phyloP scores from a whole-genome alignment of 345 rosid species.

The Iberis pinnata region DNA sequence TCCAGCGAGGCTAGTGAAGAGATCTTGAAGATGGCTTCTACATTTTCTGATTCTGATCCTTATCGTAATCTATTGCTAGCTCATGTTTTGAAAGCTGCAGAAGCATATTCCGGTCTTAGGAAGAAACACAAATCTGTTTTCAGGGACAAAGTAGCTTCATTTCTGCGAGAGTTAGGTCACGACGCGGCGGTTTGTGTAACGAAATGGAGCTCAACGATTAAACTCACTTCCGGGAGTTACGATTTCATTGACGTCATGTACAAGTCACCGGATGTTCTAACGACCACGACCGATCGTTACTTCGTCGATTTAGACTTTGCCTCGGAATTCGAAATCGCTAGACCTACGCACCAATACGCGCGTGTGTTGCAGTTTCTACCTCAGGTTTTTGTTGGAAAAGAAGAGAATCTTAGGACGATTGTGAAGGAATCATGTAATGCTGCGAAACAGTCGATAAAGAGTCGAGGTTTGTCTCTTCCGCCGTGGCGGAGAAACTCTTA shows the following conservation, averaged over 20 bases:
- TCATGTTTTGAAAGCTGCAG: constrained; percentile 44
- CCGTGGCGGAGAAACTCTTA: constrained; percentile 88
- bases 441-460: constrained; percentile 55
- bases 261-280: constrained; percentile 6
- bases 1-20: constrained; percentile 30
- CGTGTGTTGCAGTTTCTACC: constrained; percentile 44
- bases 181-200: constrained; percentile 80
- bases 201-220: constrained; percentile 55
- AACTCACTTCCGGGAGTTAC: constrained; percentile 53
- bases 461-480: constrained; percentile 52
- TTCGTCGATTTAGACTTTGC: constrained; percentile 69
- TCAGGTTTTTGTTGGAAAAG: constrained; percentile 47
- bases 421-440: constrained; percentile 46
- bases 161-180: constrained; percentile 54
- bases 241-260: constrained; percentile 66
- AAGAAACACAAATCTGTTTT: constrained; percentile 30
- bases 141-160: constrained; percentile 45
- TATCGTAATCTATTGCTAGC: constrained; percentile 35
- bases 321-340: constrained; percentile 68
- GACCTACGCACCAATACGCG: constrained; percentile 57
- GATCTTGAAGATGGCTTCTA: constrained; percentile 9
- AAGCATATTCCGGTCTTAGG: constrained; percentile 35
- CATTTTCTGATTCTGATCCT: constrained; percentile 29
- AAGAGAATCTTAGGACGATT: constrained; percentile 51
- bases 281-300: constrained; percentile 31